Base-by-base conservation (phyloP, 179 eudicot genomes). In the Nepenthes alata region DNA sequence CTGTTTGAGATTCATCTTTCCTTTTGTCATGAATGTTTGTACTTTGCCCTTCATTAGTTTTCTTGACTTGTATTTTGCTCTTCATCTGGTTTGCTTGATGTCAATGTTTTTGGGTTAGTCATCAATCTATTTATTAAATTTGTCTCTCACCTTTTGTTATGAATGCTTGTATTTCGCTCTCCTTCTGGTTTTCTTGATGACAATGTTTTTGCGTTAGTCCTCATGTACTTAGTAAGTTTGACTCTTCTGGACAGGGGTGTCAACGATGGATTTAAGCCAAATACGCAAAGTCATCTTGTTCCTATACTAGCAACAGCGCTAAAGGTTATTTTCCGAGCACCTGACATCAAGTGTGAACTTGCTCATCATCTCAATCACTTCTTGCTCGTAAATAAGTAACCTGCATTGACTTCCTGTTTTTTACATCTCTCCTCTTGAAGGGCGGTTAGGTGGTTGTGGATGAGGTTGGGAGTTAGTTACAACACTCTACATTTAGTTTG, bases 261-360 rank as follows among this genome's bases (percentile, higher is more conserved):
- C 35, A 80, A 72, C 58, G 95, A 93, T 60, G 96, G 95, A 39
- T 93, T 93, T 63, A 89, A 89, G 86, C 85, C 86, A 70, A 89
- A 89, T 64, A 73, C 83, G 44, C 96, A 91, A 62, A 84, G 60
- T 68, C 95, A 91, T 79, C 90, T 91, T 71, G 80, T 83, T 67
- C 98, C 98, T 6, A 77, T 91, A 38, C 73, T 91, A 85, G 96
- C 98, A 58, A 91, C 98, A 60, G 70, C 89, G 35, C 71, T 91
- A 39, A 91, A 91, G 98, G 98, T 91, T 75, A 68, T 51, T 67
- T 57, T 49, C 3, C 35, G 50, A 52, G 47, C 14, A 58, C n/a
- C 36, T 70, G 11, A 11, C 15, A 15, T 41, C 35, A 53, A 53
- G 4, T 55, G 11, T 2, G 10, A 55, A 55, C 37, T 50, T 13